phyloP scores from a whole-genome alignment of 176 grass and related monocot genomes.

The Miscanthus lutarioriparius region DNA sequence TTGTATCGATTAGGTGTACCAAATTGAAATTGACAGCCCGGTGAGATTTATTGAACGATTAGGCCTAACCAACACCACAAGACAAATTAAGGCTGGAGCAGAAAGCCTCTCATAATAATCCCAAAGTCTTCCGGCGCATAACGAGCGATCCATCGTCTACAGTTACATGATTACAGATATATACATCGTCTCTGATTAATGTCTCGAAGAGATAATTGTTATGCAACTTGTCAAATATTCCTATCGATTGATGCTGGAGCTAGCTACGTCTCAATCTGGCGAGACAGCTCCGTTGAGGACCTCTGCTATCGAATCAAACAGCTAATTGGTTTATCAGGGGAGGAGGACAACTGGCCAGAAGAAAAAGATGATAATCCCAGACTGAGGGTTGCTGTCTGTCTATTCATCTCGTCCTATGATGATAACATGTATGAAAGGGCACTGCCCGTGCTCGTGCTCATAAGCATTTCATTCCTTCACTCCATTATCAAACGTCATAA shows the following conservation, averaged over 20 bases:
- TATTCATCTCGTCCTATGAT: conserved; percentile 3
- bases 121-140: conserved; percentile 28
- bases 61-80: conserved; percentile 42
- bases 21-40: conserved; percentile 30
- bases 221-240: conserved; percentile 25
- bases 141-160: not conserved
- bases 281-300: conserved; percentile 38
- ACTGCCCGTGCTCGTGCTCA: not conserved
- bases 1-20: conserved; percentile 44
- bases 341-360: not conserved
- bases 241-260: conserved; percentile 27
- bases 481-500: not conserved
- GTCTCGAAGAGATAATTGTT: not conserved
- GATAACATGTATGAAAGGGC: not conserved
- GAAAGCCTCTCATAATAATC: not conserved
- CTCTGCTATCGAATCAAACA: conserved; percentile 27
- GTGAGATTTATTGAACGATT: conserved; percentile 37
- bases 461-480: not conserved
- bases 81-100: conserved; percentile 27
- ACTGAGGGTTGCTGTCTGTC: not conserved
- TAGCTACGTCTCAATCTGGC: conserved; percentile 39
- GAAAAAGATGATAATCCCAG: not conserved
- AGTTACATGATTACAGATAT: not conserved
- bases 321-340: not conserved
- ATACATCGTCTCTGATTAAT: not conserved